Evolutionary conservation across 257 asterid species (phyloP), one percentile per base, ranked within the genome.

Genomic region (Ajuga chamaepitys): DNA sequence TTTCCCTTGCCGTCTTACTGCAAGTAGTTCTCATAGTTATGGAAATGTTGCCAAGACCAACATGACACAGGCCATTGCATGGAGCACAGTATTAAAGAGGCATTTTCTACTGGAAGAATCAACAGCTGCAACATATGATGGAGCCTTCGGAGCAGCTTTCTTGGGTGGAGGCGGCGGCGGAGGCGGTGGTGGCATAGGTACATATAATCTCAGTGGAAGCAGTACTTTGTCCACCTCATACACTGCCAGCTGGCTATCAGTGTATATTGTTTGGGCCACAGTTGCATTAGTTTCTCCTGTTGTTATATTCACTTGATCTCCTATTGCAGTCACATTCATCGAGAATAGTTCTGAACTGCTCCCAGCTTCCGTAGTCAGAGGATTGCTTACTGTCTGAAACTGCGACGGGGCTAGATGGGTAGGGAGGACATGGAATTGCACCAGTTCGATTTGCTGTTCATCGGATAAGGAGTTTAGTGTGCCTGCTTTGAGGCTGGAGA

Each of bases 331-430:
- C 50, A 86, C 76, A 53, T 86, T 86, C 38, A 83, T 9, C 0
- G 79, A 69, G 24, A 78, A 84, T 64, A 65, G 44, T 8, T 80
- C 75, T 0, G 72, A 44, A 5, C 64, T 73, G 41, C 83, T 83
- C 10, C 89, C 95, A 0, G 88, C 89, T 9, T 75, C 78, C 1
- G 94, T 86, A 37, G 73, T 62, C 17, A 86, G 4, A 0, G 94
- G 92, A 25, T 82, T 76, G 68, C 83, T 85, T 0, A 70, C 62
- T 14, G 88, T 85, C 40, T 82, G 75, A 71, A 85, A 85, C 62
- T 78, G 85, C 0, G 82, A 48, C 9, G 75, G n/a, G 0, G 86
- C 55, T 54, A 71, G 28, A 21, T 57, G 67, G 10, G 78, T 26
- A 30, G 86, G 83, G 60, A 83, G 70, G 54, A 75, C 72, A 50